These are phyloP conservation scores for Alliaria petiolata DNA, from an alignment of 345 rosid genomes.

Conservation along the genomic window DNA sequence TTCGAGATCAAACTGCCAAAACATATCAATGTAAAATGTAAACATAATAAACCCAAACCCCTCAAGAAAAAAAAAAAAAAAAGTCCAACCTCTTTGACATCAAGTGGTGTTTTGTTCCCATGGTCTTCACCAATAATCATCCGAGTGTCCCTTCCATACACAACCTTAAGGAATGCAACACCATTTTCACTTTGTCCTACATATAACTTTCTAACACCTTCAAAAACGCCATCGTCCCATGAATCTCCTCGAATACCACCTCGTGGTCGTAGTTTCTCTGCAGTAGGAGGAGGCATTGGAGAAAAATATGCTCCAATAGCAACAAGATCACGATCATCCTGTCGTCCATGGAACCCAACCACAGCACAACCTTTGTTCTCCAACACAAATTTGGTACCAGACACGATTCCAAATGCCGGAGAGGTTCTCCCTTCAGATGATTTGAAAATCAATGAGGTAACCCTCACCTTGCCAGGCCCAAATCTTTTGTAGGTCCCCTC, in stretches of 20 bases:
- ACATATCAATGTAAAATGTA: neutral
- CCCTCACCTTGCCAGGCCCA: constrained; percentile 1
- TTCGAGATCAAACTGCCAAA: neutral
- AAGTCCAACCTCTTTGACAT: neutral
- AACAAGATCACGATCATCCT: constrained; percentile 1
- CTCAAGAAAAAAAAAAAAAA: neutral
- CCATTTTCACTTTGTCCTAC: constrained; percentile 1
- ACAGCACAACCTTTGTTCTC: constrained; percentile 3
- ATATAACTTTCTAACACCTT: constrained; percentile 3
- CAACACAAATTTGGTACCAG: neutral
- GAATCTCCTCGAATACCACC: constrained; percentile 19
- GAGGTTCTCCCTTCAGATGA: constrained; percentile 13
- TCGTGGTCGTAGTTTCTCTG: neutral
- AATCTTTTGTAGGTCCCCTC: constrained; percentile 7
- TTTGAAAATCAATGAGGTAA: constrained; percentile 5
- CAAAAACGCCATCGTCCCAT: constrained; percentile 21
- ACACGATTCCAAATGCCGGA: neutral
- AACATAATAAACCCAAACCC: neutral
- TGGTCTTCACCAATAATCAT: constrained; percentile 3
- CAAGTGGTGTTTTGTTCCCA: constrained; percentile 10
- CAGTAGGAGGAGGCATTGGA: neutral
- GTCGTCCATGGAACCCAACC: constrained; percentile 30
- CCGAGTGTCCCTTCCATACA: neutral
- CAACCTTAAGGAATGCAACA: neutral
- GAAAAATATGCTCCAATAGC: neutral